Percentiles rank a stretch among this genome's conserved stretches.
phyloP scores from a whole-genome alignment of 2,329 filamentous ascomycete species.

The Aureobasidium sp. region DNA sequence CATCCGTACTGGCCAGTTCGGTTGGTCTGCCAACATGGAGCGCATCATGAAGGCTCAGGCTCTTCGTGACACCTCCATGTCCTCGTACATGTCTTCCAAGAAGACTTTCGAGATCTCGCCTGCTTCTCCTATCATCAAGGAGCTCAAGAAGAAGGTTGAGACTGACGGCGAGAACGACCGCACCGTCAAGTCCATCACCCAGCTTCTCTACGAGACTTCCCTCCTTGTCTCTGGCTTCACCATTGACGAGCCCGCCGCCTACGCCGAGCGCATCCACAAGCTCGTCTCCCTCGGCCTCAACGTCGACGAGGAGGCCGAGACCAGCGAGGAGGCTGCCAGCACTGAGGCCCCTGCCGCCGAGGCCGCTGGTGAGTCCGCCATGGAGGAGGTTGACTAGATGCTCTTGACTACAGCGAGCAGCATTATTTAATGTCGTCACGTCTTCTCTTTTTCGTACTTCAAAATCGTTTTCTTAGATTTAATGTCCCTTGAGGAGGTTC shows the following conservation, averaged over 20 bases:
- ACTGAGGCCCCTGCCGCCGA: slow-evolving; percentile 56
- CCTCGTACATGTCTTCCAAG: slow-evolving; percentile 99
- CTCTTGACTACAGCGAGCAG: neutral
- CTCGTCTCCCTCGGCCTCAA: slow-evolving; percentile 96
- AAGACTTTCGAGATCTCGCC: slow-evolving; percentile 99
- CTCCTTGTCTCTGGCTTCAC: slow-evolving; percentile 98
- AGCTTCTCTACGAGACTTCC: slow-evolving; percentile 97
- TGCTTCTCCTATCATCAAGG: slow-evolving; percentile 94
- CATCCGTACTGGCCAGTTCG: slow-evolving; percentile 98
- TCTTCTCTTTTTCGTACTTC: slow-evolving; percentile 11
- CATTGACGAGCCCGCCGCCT: slow-evolving; percentile 96
- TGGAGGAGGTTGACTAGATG: slow-evolving; percentile 98
- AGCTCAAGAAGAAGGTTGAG: slow-evolving; percentile 99
- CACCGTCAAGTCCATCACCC: slow-evolving; percentile 98
- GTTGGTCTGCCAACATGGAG: slow-evolving; percentile 99
- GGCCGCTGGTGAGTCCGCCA: slow-evolving; percentile 77
- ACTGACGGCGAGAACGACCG: slow-evolving; percentile 95
- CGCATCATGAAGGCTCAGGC: slow-evolving; percentile 99
- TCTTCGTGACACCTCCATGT: slow-evolving; percentile 99
- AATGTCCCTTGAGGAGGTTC: slow-evolving; percentile 3
- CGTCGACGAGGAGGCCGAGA: slow-evolving; percentile 88
- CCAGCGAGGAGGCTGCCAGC: slow-evolving; percentile 50
- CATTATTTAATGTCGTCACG: slow-evolving; percentile 16
- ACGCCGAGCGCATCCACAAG: slow-evolving; percentile 99
- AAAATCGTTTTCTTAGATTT: slow-evolving; percentile 10